Evolutionary conservation across 805 yeast genomes (phyloP), one percentile per base, ranked within the genome.

Genomic region (Kluyveromyces dobzhanskii): DNA sequence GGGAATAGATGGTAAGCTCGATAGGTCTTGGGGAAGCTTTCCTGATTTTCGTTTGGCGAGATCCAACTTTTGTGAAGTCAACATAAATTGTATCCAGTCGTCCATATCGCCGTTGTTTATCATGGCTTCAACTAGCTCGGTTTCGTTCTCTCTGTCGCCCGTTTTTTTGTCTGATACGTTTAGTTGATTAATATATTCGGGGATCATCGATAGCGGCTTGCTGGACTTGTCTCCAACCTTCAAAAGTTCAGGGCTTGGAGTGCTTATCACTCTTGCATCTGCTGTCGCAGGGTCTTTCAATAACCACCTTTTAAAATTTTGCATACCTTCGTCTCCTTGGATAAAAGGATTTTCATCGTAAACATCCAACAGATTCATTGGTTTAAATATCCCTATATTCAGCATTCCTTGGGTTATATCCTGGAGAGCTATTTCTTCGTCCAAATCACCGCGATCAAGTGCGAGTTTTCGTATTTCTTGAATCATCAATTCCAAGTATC

Each of bases 321-420:
- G 62, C 30, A 75, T 66, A 3, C 81, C 84, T 21, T 46, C 57
- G 38, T 64, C 64, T 17, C 71, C 69, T 2, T 65, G 55, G 3
- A 65, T 62, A 34, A 69, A 65, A 3, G 69, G 63, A 44, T 76
- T 55, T 41, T 58, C 63, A 32, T 56, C 83, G 48, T 62, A 71
- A 0, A 76, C 69, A 44, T 78, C 85, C 25, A 80, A 54, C 8
- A 62, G 37, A 33, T 68, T 70, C 3, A 70, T 66, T 0, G 90
- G 87, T 31, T 75, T 73, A 13, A 86, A 61, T 31, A 82, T 61
- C 12, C 80, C 82, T 17, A 75, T 57, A 43, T 77, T 75, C 24
- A 75, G 69, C 61, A 88, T 67, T 0, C 92, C 86, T 51, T 76
- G 76, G 13, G 85, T 64, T 4, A 85, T 66, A 55, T 90, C 97